Conservation (phyloP, 2,329 filamentous ascomycete genomes). For the Ophiostoma quercus region DNA sequence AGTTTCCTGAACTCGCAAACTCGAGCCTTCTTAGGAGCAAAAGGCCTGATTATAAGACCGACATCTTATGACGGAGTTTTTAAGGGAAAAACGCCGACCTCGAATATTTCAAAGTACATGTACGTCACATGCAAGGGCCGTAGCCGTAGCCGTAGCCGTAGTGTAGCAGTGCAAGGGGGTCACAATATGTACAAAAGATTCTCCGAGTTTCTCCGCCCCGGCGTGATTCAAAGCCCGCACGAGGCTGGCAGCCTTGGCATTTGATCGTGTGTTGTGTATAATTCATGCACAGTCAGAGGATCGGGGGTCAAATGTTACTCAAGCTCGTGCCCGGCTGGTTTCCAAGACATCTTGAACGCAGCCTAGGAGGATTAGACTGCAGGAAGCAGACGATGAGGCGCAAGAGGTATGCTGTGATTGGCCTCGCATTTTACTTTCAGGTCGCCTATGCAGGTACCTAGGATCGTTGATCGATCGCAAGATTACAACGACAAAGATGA, state of each 20-base stretch:
- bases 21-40: background rate
- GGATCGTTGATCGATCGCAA: background rate
- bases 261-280: background rate
- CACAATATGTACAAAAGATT: background rate
- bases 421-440: background rate
- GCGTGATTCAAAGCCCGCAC: background rate
- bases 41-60: background rate
- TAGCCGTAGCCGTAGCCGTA: background rate
- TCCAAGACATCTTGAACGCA: background rate
- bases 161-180: background rate
- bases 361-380: background rate
- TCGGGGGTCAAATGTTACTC: background rate
- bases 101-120: background rate
- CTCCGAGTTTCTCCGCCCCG: background rate
- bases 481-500: no score
- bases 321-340: background rate
- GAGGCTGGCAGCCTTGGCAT: conserved; percentile 6
- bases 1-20: background rate
- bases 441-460: background rate
- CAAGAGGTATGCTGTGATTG: background rate
- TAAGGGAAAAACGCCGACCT: background rate
- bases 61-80: background rate
- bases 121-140: background rate
- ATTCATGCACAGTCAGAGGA: background rate
- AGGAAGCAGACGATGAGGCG: background rate